Percentiles rank a stretch among this genome's conserved stretches.
Evolutionary conservation across 164 flowering plant species (phyloP).

Genomic region (Nelumbo lutea): DNA sequence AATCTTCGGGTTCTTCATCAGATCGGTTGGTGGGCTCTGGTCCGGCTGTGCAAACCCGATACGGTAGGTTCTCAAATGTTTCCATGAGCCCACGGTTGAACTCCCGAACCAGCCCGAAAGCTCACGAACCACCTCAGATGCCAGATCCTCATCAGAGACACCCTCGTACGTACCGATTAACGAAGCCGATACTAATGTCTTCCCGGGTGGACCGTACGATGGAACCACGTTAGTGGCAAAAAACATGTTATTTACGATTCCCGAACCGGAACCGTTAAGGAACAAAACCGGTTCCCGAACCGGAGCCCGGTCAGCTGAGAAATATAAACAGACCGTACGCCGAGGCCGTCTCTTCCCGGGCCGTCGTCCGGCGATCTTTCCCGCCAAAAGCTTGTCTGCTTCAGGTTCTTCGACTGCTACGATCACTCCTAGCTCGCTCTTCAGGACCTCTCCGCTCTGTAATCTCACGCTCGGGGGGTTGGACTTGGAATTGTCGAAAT

Average conservation of each 20-base stretch:
- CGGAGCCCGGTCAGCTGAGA: conserved; percentile 52
- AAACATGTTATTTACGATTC: conserved; percentile 89
- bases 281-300: conserved; percentile 61
- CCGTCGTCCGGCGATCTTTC: conserved; percentile 16
- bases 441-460: conserved; percentile 48
- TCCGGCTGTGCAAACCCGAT: conserved; percentile 82
- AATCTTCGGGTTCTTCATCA: conserved; percentile 40
- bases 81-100: conserved; percentile 50
- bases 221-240: conserved; percentile 82
- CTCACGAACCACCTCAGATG: conserved; percentile 49
- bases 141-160: conserved; percentile 54
- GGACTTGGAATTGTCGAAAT: conserved; percentile 11
- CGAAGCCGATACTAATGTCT: conserved; percentile 77
- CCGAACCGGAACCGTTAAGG: conserved; percentile 75
- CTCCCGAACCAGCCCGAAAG: conserved; percentile 70
- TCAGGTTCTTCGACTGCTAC: conserved; percentile 80
- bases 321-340: conserved; percentile 81
- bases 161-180: conserved; percentile 57
- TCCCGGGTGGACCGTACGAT: conserved; percentile 81
- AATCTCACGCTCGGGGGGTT: conserved; percentile 31
- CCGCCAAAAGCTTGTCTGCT: conserved; percentile 48
- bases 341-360: conserved; percentile 39
- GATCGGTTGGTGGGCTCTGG: conserved; percentile 77
- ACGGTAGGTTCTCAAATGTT: conserved; percentile 68
- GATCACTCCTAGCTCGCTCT: conserved; percentile 56